Percentiles rank a stretch among this genome's conserved stretches.
Conservation (phyloP, 306 rosid species). For the Psophocarpus tetragonolobus region DNA sequence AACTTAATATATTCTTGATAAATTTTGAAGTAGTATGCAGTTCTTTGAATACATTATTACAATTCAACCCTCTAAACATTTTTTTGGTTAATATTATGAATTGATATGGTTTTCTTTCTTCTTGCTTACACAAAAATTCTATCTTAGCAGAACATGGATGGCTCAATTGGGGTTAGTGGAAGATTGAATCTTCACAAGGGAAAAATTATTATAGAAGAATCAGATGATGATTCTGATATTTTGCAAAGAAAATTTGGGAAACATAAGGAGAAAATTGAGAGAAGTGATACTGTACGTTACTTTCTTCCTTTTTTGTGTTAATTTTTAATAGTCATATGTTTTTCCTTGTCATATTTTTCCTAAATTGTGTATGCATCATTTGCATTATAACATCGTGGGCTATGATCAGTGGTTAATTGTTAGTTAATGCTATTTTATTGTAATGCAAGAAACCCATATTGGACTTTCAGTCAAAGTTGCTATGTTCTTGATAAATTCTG, state of each 20-base stretch:
- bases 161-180: neutral
- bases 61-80: neutral
- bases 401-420: neutral
- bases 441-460: neutral
- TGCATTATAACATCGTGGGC: constrained; percentile 4
- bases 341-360: neutral
- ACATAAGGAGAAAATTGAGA: neutral
- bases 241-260: too few species aligned
- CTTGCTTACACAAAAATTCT: too few species aligned
- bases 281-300: neutral
- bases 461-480: neutral
- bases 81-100: too few species aligned
- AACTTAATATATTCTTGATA: neutral
- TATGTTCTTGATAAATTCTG: neutral
- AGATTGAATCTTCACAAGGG: too few species aligned
- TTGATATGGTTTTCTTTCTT: too few species aligned
- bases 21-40: too few species aligned
- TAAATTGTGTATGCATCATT: neutral
- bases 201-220: too few species aligned
- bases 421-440: neutral
- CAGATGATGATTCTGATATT: too few species aligned
- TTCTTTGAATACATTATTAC: neutral
- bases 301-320: neutral
- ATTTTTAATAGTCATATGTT: neutral
- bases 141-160: neutral